phyloP scores from a whole-genome alignment of 139 green algal genomes.

The Desmodesmus armatus region DNA sequence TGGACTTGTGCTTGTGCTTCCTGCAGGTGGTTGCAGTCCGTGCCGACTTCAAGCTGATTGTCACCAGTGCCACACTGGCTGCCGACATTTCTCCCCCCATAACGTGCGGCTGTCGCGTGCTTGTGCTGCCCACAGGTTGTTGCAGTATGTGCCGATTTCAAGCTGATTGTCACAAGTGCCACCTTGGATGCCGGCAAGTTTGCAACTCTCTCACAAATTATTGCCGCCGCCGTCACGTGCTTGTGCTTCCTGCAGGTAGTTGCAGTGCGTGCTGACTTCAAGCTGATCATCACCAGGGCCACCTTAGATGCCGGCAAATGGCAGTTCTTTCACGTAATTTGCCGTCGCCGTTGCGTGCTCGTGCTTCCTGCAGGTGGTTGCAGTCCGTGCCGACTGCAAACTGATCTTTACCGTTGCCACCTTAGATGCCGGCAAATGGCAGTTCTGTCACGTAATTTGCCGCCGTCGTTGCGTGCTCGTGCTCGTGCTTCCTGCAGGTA shows the following conservation, averaged over 20 bases:
- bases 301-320: constrained; percentile 94
- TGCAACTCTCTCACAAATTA: constrained; percentile 88
- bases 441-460: too few relatives aligned
- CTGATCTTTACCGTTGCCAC: constrained; percentile 98
- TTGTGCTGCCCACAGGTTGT: constrained; percentile 83
- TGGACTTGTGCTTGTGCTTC: too few relatives aligned
- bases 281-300: constrained; percentile 97
- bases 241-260: constrained; percentile 73
- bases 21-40: constrained; percentile 80
- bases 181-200: constrained; percentile 95
- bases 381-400: constrained; percentile 89
- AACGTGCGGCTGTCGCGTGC: too few relatives aligned
- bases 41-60: constrained; percentile 96
- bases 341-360: too few relatives aligned
- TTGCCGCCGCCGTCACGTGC: too few relatives aligned
- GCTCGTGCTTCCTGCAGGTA: too few relatives aligned
- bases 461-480: too few relatives aligned
- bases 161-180: constrained; percentile 97
- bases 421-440: too few relatives aligned
- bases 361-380: constrained; percentile 82
- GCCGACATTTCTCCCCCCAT: too few relatives aligned
- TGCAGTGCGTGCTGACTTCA: constrained; percentile 89
- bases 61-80: constrained; percentile 98
- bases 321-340: too few relatives aligned
- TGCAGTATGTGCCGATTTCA: constrained; percentile 89